These are phyloP conservation scores for Naganishia onofrii DNA, from an alignment of 768 basidiomycete species.

Conservation along the genomic window DNA sequence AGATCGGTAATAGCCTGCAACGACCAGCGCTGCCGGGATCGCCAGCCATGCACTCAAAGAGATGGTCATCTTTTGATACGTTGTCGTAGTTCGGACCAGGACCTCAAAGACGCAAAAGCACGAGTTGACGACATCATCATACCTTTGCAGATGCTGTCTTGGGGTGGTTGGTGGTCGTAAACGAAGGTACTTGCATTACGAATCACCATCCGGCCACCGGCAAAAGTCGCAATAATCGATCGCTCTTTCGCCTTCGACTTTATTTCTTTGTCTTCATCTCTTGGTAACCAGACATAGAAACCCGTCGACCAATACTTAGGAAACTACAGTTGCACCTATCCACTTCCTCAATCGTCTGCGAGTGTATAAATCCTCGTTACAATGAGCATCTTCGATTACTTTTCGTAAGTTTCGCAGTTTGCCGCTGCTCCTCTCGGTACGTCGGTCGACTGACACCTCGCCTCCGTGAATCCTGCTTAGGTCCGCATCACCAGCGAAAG, in stretches of 20 bases:
- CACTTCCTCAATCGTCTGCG: background rate
- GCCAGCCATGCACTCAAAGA: slow-evolving; percentile 2
- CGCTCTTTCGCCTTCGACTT: background rate
- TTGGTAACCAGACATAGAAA: no score
- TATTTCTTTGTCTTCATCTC: no score
- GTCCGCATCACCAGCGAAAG: slow-evolving; percentile 4
- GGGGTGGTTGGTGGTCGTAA: no score
- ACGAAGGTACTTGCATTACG: background rate
- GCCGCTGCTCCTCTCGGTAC: background rate
- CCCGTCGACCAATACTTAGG: background rate
- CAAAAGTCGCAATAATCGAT: slow-evolving; percentile 22
- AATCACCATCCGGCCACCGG: slow-evolving; percentile 1
- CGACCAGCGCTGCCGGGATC: slow-evolving; percentile 16
- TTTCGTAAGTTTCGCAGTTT: background rate
- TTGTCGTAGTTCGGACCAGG: background rate
- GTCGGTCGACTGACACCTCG: background rate
- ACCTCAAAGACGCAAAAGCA: no score
- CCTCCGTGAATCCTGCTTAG: background rate
- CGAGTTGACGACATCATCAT: background rate
- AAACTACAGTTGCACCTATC: background rate
- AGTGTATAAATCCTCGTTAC: background rate
- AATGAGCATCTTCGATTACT: slow-evolving; percentile 23
- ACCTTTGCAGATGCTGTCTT: no score
- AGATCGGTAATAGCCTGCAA: slow-evolving; percentile 8
- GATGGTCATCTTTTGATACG: background rate